A percentile compares a stretch with the other conserved stretches of the same genome.
Conservation (phyloP, 441 rosid genomes). For the Gossypium trilobum region DNA sequence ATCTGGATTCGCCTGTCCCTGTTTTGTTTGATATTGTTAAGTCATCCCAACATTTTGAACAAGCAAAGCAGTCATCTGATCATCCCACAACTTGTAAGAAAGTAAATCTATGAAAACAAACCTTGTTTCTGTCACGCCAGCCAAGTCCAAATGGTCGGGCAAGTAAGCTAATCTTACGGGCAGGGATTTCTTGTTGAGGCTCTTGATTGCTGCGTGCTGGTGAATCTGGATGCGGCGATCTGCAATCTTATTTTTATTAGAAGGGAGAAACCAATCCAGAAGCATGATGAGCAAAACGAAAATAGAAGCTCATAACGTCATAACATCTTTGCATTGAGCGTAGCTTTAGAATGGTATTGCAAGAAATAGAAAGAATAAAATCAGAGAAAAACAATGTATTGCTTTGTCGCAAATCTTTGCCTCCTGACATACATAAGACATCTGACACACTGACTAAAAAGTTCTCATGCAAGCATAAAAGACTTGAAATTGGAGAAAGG, state of each 20-base stretch:
- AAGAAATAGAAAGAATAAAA: neutral
- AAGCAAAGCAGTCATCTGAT: neutral
- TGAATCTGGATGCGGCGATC: slow-evolving; percentile 48
- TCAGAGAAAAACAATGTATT: neutral
- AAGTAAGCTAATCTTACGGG: slow-evolving; percentile 69
- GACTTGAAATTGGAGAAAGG: slow-evolving; percentile 3
- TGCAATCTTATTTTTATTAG: slow-evolving; percentile 19
- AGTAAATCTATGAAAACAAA: slow-evolving; percentile 21
- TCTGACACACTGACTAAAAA: neutral
- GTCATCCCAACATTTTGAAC: neutral
- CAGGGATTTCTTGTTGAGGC: slow-evolving; percentile 51
- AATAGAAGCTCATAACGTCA: neutral
- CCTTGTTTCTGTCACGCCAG: slow-evolving; percentile 94
- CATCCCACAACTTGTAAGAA: neutral
- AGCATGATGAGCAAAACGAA: neutral
- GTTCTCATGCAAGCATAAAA: neutral
- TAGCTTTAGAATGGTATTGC: neutral
- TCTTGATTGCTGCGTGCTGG: slow-evolving; percentile 47
- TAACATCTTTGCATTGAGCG: neutral
- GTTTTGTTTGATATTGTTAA: slow-evolving; percentile 7
- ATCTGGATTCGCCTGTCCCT: slow-evolving; percentile 38
- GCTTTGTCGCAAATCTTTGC: neutral
- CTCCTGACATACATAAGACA: neutral
- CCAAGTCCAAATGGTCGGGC: slow-evolving; percentile 89
- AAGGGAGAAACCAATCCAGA: slow-evolving; percentile 1